Evolutionary conservation across 257 asterid species (phyloP).

Genomic region (Cynanchum wilfordii): DNA sequence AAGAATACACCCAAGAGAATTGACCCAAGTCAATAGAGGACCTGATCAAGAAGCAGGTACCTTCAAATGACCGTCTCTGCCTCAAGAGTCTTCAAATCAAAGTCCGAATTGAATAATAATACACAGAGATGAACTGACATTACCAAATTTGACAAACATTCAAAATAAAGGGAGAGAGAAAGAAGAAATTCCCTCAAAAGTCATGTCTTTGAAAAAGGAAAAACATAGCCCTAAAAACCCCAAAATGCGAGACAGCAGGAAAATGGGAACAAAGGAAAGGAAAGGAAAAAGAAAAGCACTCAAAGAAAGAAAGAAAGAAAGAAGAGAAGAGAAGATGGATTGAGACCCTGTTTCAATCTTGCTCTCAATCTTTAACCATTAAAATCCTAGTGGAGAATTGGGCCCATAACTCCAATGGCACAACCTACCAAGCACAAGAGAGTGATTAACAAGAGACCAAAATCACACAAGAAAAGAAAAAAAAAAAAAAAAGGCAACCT

Average conservation of each 20-base stretch:
- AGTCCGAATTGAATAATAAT: conserved; percentile 20
- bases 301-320: conserved; percentile 7
- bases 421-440: conserved; percentile 42
- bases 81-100: conserved; percentile 16
- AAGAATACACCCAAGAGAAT: conserved; percentile 3
- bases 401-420: conserved; percentile 51
- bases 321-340: conserved; percentile 21
- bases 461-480: background rate
- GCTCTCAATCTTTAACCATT: conserved; percentile 27
- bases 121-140: conserved; percentile 21
- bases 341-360: conserved; percentile 15
- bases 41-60: conserved; percentile 1
- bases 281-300: conserved; percentile 28
- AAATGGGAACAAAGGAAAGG: conserved; percentile 33
- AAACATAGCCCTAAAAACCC: conserved; percentile 12
- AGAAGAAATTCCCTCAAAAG: conserved; percentile 24
- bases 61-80: conserved; percentile 6
- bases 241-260: conserved; percentile 54
- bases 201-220: conserved; percentile 17
- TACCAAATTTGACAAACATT: conserved; percentile 10
- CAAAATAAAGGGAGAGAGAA: background rate
- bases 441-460: conserved; percentile 25
- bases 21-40: conserved; percentile 11
- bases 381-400: conserved; percentile 42
- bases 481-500: conserved; percentile 10